These are phyloP conservation scores for Ambrosia hybrid DNA, from an alignment of 140 eudicot genomes.

Conservation along the genomic window DNA sequence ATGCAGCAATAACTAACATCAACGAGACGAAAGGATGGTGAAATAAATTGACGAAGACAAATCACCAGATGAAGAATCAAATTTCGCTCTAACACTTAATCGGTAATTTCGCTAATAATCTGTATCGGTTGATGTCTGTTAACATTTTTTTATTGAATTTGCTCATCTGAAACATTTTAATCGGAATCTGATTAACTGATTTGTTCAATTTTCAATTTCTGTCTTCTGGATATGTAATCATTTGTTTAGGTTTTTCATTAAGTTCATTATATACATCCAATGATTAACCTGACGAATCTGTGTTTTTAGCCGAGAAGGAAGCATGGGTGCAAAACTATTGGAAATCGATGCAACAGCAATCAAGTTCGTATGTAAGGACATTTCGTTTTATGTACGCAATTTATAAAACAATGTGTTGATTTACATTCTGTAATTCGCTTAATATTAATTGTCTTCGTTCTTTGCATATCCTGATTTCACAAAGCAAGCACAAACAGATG, in stretches of 20 bases:
- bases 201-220: not conserved
- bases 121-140: not conserved
- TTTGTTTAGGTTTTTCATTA: too few species aligned
- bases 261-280: too few species aligned
- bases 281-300: not conserved
- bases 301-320: constrained; percentile 35
- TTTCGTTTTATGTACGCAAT: not conserved
- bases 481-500: too few species aligned
- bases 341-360: constrained; percentile 64
- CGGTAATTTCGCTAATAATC: constrained; percentile 24
- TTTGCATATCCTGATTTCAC: too few species aligned
- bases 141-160: not conserved
- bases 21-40: constrained; percentile 17
- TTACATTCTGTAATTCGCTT: not conserved
- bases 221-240: too few species aligned
- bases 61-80: constrained; percentile 15
- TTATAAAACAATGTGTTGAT: not conserved
- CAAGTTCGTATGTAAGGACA: constrained; percentile 58
- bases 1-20: constrained; percentile 35
- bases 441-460: not conserved
- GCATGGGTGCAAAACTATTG: constrained; percentile 47
- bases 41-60: constrained; percentile 4
- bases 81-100: not conserved
- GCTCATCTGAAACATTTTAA: constrained; percentile 1
- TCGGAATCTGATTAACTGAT: not conserved